Evolutionary conservation across 306 rosid genomes (phyloP).

Genomic region (apple (Malus domestica)): ASM211411v1 NC_041794.1:28971001-28971500

Average conservation of each 20-base stretch:
- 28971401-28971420: slow-evolving; percentile 9
- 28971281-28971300: slow-evolving; percentile 18
- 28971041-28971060: slow-evolving; percentile 13
- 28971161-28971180: not conserved
- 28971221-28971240: slow-evolving; percentile 2
- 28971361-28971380: slow-evolving; percentile 4
- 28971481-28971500: not conserved
- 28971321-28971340: slow-evolving; percentile 11
- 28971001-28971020: slow-evolving; percentile 14
- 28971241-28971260: slow-evolving; percentile 13
- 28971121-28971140: not conserved
- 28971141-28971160: slow-evolving; percentile 21
- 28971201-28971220: not conserved
- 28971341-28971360: slow-evolving; percentile 15
- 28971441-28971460: not conserved
- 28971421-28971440: slow-evolving; percentile 13
- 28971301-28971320: slow-evolving; percentile 9
- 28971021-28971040: not conserved
- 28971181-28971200: not conserved
- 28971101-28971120: slow-evolving; percentile 6
- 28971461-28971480: slow-evolving; percentile 1
- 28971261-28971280: slow-evolving; percentile 16
- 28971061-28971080: slow-evolving; percentile 29
- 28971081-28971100: not conserved
- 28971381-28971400: slow-evolving; percentile 15